A percentile compares a stretch with the other conserved stretches of the same genome.
These are phyloP conservation scores for Colletotrichum falcatum DNA, from an alignment of 2,329 filamentous ascomycete genomes.

Conservation along the genomic window DNA sequence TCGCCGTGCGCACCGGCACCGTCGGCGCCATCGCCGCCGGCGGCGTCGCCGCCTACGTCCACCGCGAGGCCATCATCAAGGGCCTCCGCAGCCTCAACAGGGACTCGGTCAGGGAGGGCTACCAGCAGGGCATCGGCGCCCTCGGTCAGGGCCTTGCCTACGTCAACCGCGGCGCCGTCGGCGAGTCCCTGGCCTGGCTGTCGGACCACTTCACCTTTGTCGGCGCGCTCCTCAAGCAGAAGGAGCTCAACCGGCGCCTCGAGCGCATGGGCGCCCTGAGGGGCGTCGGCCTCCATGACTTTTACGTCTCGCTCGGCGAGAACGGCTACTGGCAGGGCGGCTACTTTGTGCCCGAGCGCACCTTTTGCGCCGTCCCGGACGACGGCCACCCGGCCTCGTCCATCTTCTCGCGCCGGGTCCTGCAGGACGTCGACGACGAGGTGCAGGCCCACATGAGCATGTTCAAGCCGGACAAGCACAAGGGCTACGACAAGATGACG, in stretches of 20 bases:
- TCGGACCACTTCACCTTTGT: slow-evolving; percentile 89
- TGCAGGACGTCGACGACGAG: slow-evolving; percentile 76
- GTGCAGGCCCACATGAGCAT: slow-evolving; percentile 77
- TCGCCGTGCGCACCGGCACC: slow-evolving; percentile 84
- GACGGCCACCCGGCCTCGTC: slow-evolving; percentile 56
- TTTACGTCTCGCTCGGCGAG: slow-evolving; percentile 81
- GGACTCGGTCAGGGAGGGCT: slow-evolving; percentile 60
- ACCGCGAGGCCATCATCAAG: slow-evolving; percentile 75
- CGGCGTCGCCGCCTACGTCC: slow-evolving; percentile 83
- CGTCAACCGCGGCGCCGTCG: slow-evolving; percentile 69
- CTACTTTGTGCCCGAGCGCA: slow-evolving; percentile 74
- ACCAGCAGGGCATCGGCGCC: slow-evolving; percentile 61
- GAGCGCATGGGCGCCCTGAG: slow-evolving; percentile 70
- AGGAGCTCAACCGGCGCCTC: slow-evolving; percentile 77
- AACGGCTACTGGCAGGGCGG: slow-evolving; percentile 73
- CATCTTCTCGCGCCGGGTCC: slow-evolving; percentile 66
- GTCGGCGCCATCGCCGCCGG: slow-evolving; percentile 85
- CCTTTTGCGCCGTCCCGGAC: slow-evolving; percentile 80
- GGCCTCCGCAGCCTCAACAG: slow-evolving; percentile 61
- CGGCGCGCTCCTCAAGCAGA: slow-evolving; percentile 79
- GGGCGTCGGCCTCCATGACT: slow-evolving; percentile 77
- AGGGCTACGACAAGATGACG: slow-evolving; percentile 73
- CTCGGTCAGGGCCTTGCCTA: slow-evolving; percentile 67
- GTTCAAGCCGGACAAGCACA: slow-evolving; percentile 72
- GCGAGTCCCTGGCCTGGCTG: slow-evolving; percentile 81